Percentiles rank a stretch among this genome's conserved stretches.
Evolutionary conservation across 1,284 basidiomycete genomes (phyloP).

Genomic region (Cutaneotrichosporon sp.): DNA sequence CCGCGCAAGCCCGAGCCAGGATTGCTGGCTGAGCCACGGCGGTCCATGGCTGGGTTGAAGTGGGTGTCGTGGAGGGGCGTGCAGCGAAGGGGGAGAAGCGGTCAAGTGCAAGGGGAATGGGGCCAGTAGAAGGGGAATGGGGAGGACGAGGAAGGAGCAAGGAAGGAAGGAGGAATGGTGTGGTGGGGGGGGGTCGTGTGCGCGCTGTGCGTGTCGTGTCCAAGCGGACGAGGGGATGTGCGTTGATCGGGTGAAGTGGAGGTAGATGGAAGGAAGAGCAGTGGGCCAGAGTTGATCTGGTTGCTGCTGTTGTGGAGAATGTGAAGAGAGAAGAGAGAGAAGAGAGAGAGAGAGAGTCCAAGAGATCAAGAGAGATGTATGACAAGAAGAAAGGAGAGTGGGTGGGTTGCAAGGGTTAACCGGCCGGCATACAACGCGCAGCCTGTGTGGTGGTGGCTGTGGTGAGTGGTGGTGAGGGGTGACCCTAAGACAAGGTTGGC

Average conservation of each 20-base stretch:
- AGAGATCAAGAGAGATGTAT: neutral
- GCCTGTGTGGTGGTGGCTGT: too few species aligned
- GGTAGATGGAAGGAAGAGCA: neutral
- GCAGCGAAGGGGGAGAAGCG: neutral
- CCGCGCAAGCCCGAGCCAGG: conserved; percentile 3
- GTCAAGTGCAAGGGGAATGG: neutral
- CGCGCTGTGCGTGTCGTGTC: neutral
- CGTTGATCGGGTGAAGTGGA: neutral
- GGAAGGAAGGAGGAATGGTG: neutral
- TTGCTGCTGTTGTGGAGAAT: too few species aligned
- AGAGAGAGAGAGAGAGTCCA: neutral
- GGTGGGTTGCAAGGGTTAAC: too few species aligned
- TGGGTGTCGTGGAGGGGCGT: neutral
- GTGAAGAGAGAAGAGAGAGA: neutral
- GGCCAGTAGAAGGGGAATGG: neutral
- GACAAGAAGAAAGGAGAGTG: too few species aligned
- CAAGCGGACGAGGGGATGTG: neutral
- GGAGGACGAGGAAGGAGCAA: neutral
- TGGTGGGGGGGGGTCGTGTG: neutral
- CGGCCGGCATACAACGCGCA: too few species aligned
- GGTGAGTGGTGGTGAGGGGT: too few species aligned
- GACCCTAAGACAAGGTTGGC: too few species aligned
- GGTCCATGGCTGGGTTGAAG: conserved; percentile 1
- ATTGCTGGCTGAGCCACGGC: conserved; percentile 3
- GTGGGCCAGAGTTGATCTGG: neutral